phyloP scores from a whole-genome alignment of 2,329 filamentous ascomycete species.

The Byssochlamys sp. region DNA sequence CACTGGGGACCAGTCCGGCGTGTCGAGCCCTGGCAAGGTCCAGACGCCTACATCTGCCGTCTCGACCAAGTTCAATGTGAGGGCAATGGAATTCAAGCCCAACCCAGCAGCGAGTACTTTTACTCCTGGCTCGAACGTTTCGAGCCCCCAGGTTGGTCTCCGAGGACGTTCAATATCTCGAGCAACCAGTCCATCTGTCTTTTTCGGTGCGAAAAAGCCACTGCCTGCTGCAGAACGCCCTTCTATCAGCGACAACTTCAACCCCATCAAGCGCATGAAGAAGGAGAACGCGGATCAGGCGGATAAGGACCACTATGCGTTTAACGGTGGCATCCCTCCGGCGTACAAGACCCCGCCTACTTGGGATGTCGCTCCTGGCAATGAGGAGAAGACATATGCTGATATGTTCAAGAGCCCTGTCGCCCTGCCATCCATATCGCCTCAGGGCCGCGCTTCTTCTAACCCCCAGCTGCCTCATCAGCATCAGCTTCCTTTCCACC shows the following conservation, averaged over 20 bases:
- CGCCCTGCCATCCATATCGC: conserved; percentile 54
- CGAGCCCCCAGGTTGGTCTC: conserved; percentile 61
- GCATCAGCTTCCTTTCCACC: conserved; percentile 72
- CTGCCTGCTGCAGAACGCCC: conserved; percentile 49
- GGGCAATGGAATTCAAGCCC: conserved; percentile 70
- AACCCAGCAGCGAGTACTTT: conserved; percentile 73
- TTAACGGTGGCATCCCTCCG: conserved; percentile 73
- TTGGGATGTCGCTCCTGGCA: conserved; percentile 65
- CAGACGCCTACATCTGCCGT: conserved; percentile 46
- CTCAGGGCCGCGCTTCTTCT: conserved; percentile 53
- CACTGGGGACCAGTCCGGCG: conserved; percentile 48
- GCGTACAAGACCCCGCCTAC: conserved; percentile 76
- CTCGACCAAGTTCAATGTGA: conserved; percentile 51
- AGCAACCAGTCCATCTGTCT: conserved; percentile 41
- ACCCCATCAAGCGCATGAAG: conserved; percentile 60
- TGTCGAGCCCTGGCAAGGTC: conserved; percentile 35
- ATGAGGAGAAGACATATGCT: conserved; percentile 67
- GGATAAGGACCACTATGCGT: conserved; percentile 53
- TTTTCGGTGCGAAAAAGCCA: conserved; percentile 63
- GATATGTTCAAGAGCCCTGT: conserved; percentile 66
- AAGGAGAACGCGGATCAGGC: conserved; percentile 50
- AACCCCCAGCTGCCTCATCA: conserved; percentile 69
- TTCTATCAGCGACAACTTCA: conserved; percentile 48
- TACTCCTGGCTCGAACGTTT: conserved; percentile 59
- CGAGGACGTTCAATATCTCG: conserved; percentile 38